phyloP scores from a whole-genome alignment of 2,329 filamentous ascomycete genomes.

The Gnomoniopsis smithogilvyi region DNA sequence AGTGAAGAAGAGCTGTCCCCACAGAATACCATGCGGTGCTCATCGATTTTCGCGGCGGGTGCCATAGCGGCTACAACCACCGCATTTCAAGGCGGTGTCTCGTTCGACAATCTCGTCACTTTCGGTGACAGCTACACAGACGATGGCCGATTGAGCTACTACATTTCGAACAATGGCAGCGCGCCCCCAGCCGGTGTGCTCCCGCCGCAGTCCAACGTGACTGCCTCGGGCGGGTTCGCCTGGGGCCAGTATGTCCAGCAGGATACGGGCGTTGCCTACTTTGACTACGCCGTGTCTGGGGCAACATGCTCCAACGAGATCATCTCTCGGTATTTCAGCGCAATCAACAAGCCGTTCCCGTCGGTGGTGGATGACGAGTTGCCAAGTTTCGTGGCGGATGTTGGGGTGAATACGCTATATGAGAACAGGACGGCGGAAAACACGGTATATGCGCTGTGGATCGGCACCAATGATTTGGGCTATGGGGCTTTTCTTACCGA shows the following conservation, averaged over 20 bases:
- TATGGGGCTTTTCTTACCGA: constrained; percentile 63
- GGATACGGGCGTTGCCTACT: constrained; percentile 52
- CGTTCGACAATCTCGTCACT: constrained; percentile 60
- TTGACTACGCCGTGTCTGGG: constrained; percentile 71
- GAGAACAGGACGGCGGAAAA: constrained; percentile 46
- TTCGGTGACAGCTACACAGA: constrained; percentile 80
- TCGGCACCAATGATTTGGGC: constrained; percentile 78
- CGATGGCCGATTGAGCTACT: constrained; percentile 64
- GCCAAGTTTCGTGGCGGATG: constrained; percentile 52
- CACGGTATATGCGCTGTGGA: constrained; percentile 75
- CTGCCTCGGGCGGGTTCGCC: constrained; percentile 61
- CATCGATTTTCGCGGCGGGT: neutral
- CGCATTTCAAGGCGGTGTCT: constrained; percentile 25
- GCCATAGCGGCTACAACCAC: constrained; percentile 1
- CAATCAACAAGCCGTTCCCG: constrained; percentile 56
- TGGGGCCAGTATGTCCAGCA: constrained; percentile 68
- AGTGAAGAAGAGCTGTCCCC: too few relatives aligned
- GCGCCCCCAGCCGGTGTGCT: constrained; percentile 59
- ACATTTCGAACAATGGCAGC: constrained; percentile 52
- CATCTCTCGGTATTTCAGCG: constrained; percentile 49
- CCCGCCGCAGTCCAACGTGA: constrained; percentile 44
- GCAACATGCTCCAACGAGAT: constrained; percentile 71
- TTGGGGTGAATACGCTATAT: constrained; percentile 39
- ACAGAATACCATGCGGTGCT: neutral
- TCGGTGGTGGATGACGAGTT: constrained; percentile 61